Conservation (phyloP, 176 grass and related monocot species). For the Elymus sibiricus region DNA sequence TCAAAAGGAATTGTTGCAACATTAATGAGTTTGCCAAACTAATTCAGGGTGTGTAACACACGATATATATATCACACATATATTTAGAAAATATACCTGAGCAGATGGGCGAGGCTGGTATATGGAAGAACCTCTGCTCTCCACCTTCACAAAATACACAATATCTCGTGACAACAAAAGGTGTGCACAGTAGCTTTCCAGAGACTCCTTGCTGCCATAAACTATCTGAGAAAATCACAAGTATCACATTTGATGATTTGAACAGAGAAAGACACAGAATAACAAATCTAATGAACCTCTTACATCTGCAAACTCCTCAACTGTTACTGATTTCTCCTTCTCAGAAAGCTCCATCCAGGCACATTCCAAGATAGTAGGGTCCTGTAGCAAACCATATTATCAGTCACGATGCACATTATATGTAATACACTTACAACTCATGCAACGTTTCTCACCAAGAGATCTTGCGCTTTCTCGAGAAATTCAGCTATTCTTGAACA, state of each 20-base stretch:
- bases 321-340: constrained; percentile 79
- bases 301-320: constrained; percentile 89
- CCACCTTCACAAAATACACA: constrained; percentile 76
- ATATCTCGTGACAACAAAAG: constrained; percentile 87
- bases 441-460: constrained; percentile 57
- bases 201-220: constrained; percentile 75
- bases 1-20: neutral
- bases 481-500: constrained; percentile 74
- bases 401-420: constrained; percentile 2
- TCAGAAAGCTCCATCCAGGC: constrained; percentile 92
- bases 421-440: neutral
- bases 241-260: constrained; percentile 21
- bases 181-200: constrained; percentile 94
- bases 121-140: constrained; percentile 60
- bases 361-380: constrained; percentile 82
- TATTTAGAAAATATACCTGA: constrained; percentile 67
- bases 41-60: neutral
- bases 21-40: neutral
- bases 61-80: neutral
- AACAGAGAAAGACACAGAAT: neutral
- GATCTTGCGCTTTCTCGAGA: constrained; percentile 64
- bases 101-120: constrained; percentile 75
- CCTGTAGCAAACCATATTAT: constrained; percentile 40
- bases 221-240: constrained; percentile 59
- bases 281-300: constrained; percentile 11